Evolutionary conservation across 2,329 filamentous ascomycete species (phyloP).

Genomic region (Aspergillus vadensis): DNA sequence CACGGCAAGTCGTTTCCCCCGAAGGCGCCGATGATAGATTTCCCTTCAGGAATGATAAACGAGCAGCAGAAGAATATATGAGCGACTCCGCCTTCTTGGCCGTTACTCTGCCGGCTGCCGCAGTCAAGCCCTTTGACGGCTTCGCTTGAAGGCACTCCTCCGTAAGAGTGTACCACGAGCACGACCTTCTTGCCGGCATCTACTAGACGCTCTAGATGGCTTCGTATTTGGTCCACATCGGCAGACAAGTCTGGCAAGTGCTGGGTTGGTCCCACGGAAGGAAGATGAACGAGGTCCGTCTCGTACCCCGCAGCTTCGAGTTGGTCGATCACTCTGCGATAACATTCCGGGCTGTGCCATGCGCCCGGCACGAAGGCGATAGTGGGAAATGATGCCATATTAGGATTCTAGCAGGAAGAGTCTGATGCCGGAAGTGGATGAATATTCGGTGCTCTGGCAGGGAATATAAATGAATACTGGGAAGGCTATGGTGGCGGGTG

Average conservation of each 20-base stretch:
- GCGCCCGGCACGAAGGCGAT: constrained; percentile 11
- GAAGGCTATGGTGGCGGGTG: too few relatives aligned
- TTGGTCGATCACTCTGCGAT: background rate
- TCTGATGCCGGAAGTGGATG: background rate
- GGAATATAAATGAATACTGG: too few relatives aligned
- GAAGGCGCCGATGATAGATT: background rate
- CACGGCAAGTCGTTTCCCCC: constrained; percentile 3
- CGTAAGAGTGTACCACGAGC: constrained; percentile 11
- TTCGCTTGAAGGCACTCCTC: background rate
- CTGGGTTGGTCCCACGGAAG: background rate
- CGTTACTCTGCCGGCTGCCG: background rate
- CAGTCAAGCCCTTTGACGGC: constrained; percentile 1
- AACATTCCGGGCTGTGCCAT: constrained; percentile 10
- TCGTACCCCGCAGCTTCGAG: constrained; percentile 1
- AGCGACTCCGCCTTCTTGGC: background rate
- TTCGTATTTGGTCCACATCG: background rate
- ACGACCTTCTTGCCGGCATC: constrained; percentile 1
- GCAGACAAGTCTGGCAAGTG: background rate
- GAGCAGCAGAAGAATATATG: constrained; percentile 1
- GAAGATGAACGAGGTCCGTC: background rate
- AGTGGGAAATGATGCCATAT: background rate
- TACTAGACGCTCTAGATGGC: background rate
- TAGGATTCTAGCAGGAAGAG: background rate
- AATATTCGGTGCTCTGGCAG: too few relatives aligned
- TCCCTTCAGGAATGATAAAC: constrained; percentile 1